Percentiles rank a stretch among this genome's conserved stretches.
Conservation (phyloP, 2,329 filamentous ascomycete species). For the Triangularia setosa region DNA sequence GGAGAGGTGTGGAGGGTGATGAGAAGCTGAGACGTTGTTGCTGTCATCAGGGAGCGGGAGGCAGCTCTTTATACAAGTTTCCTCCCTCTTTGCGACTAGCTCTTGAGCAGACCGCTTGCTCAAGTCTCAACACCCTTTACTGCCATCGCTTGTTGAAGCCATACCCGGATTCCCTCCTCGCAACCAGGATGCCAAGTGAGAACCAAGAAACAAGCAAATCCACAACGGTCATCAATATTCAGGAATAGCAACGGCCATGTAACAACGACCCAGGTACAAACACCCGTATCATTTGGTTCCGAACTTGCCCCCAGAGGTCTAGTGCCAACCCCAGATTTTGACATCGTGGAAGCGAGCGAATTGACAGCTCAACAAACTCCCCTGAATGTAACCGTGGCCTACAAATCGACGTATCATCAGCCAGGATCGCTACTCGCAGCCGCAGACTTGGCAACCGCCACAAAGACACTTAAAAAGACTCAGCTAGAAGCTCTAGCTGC, state of each 20-base stretch:
- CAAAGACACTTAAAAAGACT: neutral
- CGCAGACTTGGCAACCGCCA: neutral
- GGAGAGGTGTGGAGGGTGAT: neutral
- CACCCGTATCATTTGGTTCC: neutral
- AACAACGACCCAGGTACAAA: neutral
- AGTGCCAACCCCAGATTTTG: neutral
- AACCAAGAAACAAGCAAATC: neutral
- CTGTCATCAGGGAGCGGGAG: neutral
- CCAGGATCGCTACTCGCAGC: neutral
- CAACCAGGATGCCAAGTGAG: neutral
- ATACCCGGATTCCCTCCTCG: neutral
- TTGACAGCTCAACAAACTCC: neutral
- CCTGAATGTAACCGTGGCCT: neutral
- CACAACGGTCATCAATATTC: neutral
- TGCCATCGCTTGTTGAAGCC: neutral
- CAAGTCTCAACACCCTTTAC: neutral
- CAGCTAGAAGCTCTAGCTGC: neutral
- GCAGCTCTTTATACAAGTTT: neutral
- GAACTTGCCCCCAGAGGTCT: neutral
- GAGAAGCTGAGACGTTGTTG: neutral
- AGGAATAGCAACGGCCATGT: neutral
- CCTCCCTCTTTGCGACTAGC: neutral
- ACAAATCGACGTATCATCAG: neutral
- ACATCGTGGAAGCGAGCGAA: neutral
- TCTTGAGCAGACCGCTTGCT: neutral